These are phyloP conservation scores for Colletotrichum truncatum DNA, from an alignment of 2,329 filamentous ascomycete genomes.

Conservation along the genomic window DNA sequence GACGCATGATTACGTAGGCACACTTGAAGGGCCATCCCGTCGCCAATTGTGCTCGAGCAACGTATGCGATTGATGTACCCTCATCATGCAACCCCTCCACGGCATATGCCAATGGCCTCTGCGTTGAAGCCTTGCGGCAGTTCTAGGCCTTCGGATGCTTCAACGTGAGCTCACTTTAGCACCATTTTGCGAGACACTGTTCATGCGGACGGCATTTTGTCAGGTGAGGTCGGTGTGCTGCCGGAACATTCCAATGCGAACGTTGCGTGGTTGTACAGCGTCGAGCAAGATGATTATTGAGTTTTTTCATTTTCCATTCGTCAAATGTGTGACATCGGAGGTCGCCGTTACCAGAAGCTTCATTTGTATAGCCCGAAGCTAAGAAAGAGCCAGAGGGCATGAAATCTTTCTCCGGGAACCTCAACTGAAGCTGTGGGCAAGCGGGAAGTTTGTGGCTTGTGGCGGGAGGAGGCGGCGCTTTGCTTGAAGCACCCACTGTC, in stretches of 20 bases:
- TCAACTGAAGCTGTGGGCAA: slow-evolving; percentile 2
- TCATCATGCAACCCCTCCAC: slow-evolving; percentile 1
- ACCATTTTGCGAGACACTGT: slow-evolving; percentile 20
- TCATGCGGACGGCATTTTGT: slow-evolving; percentile 18
- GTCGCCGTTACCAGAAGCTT: slow-evolving; percentile 20
- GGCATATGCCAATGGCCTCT: not conserved
- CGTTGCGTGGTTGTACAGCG: too few species aligned
- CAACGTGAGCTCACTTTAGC: slow-evolving; percentile 21
- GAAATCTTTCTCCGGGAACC: not conserved
- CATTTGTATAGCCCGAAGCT: not conserved
- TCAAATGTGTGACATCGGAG: slow-evolving; percentile 8
- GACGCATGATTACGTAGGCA: slow-evolving; percentile 28
- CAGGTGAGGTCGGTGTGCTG: not conserved
- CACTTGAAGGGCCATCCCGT: too few species aligned
- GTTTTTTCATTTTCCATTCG: not conserved
- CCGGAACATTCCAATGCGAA: too few species aligned
- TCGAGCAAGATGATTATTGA: not conserved
- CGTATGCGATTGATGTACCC: slow-evolving; percentile 1
- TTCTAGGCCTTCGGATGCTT: slow-evolving; percentile 11
- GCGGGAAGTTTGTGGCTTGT: slow-evolving; percentile 1
- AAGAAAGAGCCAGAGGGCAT: not conserved
- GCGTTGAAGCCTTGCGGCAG: not conserved
- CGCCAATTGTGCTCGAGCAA: not conserved
- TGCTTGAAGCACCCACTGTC: not conserved
- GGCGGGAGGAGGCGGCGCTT: slow-evolving; percentile 8